Conservation (phyloP, 805 yeast genomes). For the Alloascoidea africana region DNA sequence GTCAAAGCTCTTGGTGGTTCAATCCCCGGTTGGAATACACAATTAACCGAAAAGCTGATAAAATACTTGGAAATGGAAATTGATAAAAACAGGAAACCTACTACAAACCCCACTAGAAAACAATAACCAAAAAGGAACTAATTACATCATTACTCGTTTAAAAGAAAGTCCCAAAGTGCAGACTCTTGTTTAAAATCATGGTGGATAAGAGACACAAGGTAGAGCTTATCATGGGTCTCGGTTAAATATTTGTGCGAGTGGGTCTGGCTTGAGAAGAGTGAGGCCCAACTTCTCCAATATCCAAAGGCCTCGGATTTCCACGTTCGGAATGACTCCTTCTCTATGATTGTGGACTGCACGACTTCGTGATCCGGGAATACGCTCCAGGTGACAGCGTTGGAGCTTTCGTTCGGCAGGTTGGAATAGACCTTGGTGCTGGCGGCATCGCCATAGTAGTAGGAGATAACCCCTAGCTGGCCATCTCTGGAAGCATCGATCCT, state of each 20-base stretch:
- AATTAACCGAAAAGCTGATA: neutral
- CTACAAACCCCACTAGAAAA: no score
- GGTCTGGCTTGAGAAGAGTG: slow-evolving; percentile 44
- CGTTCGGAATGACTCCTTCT: slow-evolving; percentile 82
- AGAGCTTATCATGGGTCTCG: slow-evolving; percentile 43
- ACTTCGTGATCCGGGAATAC: slow-evolving; percentile 85
- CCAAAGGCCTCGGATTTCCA: slow-evolving; percentile 94
- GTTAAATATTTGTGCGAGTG: slow-evolving; percentile 47
- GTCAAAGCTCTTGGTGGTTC: neutral
- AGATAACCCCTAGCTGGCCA: slow-evolving; percentile 28
- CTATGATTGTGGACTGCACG: slow-evolving; percentile 84
- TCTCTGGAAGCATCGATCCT: slow-evolving; percentile 24
- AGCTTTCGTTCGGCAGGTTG: slow-evolving; percentile 35
- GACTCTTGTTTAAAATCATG: slow-evolving; percentile 65
- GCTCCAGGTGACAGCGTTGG: slow-evolving; percentile 95
- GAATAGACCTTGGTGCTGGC: slow-evolving; percentile 27
- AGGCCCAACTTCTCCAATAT: slow-evolving; percentile 87
- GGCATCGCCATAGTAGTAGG: slow-evolving; percentile 64
- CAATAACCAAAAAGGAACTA: no score
- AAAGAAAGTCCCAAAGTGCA: slow-evolving; percentile 67
- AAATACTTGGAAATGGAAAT: neutral
- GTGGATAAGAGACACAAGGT: slow-evolving; percentile 72
- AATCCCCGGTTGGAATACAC: neutral
- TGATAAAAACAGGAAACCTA: no score
- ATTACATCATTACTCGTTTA: no score